Base-by-base conservation (phyloP, 192 early-diverging fungal species). In the Rhizoclosmatium globosum region DNA sequence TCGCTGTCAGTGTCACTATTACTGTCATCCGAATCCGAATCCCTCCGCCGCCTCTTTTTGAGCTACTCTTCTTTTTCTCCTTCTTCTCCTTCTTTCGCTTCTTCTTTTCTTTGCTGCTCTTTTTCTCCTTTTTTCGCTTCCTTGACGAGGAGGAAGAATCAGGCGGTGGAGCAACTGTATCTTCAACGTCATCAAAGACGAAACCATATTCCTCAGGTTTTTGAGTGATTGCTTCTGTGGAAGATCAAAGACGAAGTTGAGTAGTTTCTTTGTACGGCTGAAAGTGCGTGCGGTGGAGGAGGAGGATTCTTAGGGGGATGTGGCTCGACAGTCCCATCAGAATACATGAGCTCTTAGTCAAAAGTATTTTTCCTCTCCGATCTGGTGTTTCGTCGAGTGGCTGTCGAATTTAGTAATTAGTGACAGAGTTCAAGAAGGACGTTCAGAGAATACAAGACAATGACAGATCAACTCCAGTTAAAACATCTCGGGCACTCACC, bases 141-240 rank as follows among this genome's bases (percentile, higher is more conserved):
- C 43, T 68, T 6, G 66, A 48, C 31, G 13, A 7, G 15, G 45
- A 44, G 23, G 67, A 64, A 13, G 66, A 23, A 56, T 50, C 56
- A 57, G 77, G 67, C 3, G 75, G 75, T 58, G 47, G 21, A 11
- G 64, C 66, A 48, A 71, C 64, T 23, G 66, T 58, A 66, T 62
- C 77, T 21, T 45, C 59, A 3, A 46, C 43, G n/a, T 50, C 78
- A n/a, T 79, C 81, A 31, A 66, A 66, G n/a, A 76, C 64, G 38
- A 76, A 67, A 4, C 31, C 74, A 31, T 38, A 76, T 31, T 3
- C 74, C 6, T 76, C 64, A 42, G 6, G 19, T 72, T 46, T 43
- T 9, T 3, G 43, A 15, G 61, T 38, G 7, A 21, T 9, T 46
- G 46, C n/a, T 38, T 11, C 4, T 47, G 31, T 48, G 44, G 74